Evolutionary conservation across 2,329 filamentous ascomycete genomes (phyloP).

Genomic region (Penicillium frequentans): DNA sequence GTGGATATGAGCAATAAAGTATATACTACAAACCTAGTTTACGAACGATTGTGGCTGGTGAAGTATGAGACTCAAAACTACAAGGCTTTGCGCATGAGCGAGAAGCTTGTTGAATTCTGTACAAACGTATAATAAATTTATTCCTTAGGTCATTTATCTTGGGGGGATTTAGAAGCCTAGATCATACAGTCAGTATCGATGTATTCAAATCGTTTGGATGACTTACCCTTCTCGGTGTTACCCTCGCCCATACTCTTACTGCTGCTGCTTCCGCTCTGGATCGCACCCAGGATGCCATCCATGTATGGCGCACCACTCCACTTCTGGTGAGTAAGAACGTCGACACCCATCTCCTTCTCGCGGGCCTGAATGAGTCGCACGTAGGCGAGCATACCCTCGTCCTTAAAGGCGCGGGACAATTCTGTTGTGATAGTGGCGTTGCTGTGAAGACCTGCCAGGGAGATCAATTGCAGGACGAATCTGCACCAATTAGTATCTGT

Average conservation of each 20-base stretch:
- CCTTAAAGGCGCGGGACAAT: slow-evolving; percentile 78
- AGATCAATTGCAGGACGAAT: slow-evolving; percentile 65
- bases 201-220: not conserved
- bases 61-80: no score
- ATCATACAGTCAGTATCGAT: not conserved
- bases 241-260: slow-evolving; percentile 94
- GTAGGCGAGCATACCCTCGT: slow-evolving; percentile 94
- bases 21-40: no score
- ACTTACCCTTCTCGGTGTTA: slow-evolving; percentile 69
- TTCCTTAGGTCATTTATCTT: not conserved
- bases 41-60: no score
- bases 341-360: slow-evolving; percentile 87
- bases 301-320: slow-evolving; percentile 72
- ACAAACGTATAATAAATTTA: not conserved
- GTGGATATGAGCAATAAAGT: not conserved
- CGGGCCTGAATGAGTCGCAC: slow-evolving; percentile 87
- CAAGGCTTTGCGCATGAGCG: no score
- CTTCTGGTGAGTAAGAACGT: slow-evolving; percentile 94
- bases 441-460: slow-evolving; percentile 63
- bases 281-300: slow-evolving; percentile 84
- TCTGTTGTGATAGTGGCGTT: slow-evolving; percentile 68
- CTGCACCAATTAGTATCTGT: slow-evolving; percentile 30
- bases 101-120: not conserved
- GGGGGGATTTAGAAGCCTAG: not conserved
- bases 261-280: slow-evolving; percentile 86